These are phyloP conservation scores for Flaveria ramosissima DNA, from an alignment of 129 eudicot genomes.

Conservation along the genomic window DNA sequence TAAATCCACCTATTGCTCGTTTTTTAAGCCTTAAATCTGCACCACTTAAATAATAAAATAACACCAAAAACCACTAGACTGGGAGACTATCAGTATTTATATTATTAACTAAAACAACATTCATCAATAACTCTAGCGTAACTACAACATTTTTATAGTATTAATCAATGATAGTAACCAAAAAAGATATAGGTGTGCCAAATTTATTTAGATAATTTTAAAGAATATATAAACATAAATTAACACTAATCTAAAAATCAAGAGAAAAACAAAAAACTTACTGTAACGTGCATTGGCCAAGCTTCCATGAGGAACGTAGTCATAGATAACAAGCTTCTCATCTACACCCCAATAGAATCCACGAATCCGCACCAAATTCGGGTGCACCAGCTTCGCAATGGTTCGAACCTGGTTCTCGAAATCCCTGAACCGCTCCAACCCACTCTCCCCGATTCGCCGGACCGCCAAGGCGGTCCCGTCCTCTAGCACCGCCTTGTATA, in stretches of 20 bases:
- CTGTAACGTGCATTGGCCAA: conserved; percentile 89
- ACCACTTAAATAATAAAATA: too few species aligned
- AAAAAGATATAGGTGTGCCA: neutral
- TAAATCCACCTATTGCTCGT: too few species aligned
- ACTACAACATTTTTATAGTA: too few species aligned
- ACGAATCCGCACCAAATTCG: conserved; percentile 83
- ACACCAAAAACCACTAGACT: too few species aligned
- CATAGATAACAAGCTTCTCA: conserved; percentile 91
- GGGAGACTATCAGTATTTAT: too few species aligned
- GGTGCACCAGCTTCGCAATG: conserved; percentile 80
- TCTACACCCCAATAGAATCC: conserved; percentile 97
- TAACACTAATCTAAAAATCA: neutral
- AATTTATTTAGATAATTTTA: neutral
- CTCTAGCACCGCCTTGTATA: conserved; percentile 90
- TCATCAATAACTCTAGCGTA: too few species aligned
- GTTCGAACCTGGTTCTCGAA: conserved; percentile 79
- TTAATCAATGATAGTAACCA: neutral
- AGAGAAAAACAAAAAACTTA: conserved; percentile 43
- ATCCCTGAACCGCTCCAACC: conserved; percentile 81
- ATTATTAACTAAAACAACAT: too few species aligned
- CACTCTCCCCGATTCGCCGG: conserved; percentile 76
- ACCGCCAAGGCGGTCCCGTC: conserved; percentile 89
- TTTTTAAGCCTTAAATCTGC: too few species aligned
- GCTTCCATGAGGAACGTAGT: conserved; percentile 93
- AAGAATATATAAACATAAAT: neutral